Evolutionary conservation across 257 asterid genomes (phyloP).

Genomic region (Nicotiana undulata): DNA sequence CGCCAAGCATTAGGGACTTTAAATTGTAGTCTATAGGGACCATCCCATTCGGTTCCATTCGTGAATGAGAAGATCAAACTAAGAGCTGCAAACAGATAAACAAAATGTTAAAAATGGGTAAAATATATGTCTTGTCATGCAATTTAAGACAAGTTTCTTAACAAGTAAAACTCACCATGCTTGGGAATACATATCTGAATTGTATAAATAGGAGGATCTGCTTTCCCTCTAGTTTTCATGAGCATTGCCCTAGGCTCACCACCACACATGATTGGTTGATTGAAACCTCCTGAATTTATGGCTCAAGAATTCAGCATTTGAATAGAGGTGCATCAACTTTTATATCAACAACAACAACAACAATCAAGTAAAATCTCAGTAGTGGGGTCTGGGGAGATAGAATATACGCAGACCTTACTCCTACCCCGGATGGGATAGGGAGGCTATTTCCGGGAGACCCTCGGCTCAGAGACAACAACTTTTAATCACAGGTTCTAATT

Average conservation of each 20-base stretch:
- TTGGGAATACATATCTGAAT: slow-evolving; percentile 84
- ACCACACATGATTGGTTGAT: slow-evolving; percentile 95
- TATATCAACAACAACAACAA: no score
- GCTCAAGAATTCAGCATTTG: slow-evolving; percentile 1
- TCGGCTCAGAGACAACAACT: no score
- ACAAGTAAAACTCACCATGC: slow-evolving; percentile 41
- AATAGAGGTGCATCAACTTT: not conserved
- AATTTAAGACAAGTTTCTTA: not conserved
- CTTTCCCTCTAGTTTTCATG: slow-evolving; percentile 63
- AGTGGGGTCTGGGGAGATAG: no score
- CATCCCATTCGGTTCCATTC: slow-evolving; percentile 80
- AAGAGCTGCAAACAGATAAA: slow-evolving; percentile 41
- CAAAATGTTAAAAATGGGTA: not conserved
- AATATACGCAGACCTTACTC: no score
- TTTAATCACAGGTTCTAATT: not conserved
- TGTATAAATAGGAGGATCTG: slow-evolving; percentile 63
- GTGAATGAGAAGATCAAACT: slow-evolving; percentile 87
- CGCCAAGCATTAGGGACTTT: slow-evolving; percentile 76
- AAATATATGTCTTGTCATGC: no score
- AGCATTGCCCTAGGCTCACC: slow-evolving; percentile 91
- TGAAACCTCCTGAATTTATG: slow-evolving; percentile 61
- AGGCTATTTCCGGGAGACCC: no score
- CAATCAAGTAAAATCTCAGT: no score
- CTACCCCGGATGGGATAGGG: no score
- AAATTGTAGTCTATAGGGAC: slow-evolving; percentile 73